Evolutionary conservation across 306 rosid genomes (phyloP).

Genomic region (Cotoneaster glaucophyllus): DNA sequence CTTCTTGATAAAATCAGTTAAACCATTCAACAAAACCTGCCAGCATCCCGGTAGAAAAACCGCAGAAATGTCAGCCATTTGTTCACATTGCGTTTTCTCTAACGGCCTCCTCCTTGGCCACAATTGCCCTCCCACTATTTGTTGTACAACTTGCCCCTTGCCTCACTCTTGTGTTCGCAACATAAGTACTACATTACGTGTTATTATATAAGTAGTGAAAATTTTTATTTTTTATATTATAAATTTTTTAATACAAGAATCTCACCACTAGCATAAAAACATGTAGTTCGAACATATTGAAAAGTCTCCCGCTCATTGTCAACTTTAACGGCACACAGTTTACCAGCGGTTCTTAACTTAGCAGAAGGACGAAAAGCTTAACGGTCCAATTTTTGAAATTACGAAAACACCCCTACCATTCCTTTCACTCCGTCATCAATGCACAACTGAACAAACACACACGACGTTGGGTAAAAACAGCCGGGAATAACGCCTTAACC

Average conservation of each 20-base stretch:
- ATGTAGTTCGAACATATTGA: fast-evolving
- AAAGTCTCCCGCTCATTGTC: neutral
- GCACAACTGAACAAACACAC: neutral
- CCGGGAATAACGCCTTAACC: slow-evolving; percentile 57
- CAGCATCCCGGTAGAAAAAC: neutral
- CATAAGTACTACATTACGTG: too few relatives aligned
- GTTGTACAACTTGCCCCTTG: neutral
- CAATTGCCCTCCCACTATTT: neutral
- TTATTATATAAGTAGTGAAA: too few relatives aligned
- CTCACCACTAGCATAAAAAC: fast-evolving
- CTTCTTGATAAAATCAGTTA: neutral
- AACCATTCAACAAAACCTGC: neutral
- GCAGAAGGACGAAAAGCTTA: neutral
- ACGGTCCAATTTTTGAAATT: neutral
- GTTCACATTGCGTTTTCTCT: neutral
- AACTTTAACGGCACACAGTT: neutral
- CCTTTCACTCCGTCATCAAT: neutral
- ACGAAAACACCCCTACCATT: slow-evolving; percentile 17
- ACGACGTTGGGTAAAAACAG: slow-evolving; percentile 6
- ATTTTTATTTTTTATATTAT: too few relatives aligned
- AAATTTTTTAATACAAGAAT: too few relatives aligned
- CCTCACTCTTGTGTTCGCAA: too few relatives aligned
- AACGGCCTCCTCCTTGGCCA: neutral
- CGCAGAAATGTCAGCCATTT: neutral
- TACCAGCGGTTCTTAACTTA: neutral